phyloP scores from a whole-genome alignment of 495 filamentous ascomycete species.

The Trichoderma orchidacearum region DNA sequence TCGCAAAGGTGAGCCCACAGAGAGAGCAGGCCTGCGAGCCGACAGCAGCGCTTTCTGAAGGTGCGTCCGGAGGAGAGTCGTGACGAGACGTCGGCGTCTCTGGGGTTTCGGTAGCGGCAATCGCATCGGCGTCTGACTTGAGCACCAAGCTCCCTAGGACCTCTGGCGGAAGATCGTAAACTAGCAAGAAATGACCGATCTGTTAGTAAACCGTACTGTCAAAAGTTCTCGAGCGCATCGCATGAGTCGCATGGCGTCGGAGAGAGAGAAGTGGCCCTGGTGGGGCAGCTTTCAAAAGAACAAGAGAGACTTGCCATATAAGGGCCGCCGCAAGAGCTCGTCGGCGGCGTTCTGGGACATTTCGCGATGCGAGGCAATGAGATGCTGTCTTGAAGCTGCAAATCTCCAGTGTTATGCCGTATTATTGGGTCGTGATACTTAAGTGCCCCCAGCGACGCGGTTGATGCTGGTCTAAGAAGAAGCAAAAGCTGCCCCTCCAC shows the following conservation, averaged over 20 bases:
- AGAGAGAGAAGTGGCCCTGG: too few species aligned
- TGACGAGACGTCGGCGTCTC: constrained; percentile 21
- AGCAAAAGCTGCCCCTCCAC: too few species aligned
- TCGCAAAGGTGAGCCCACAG: constrained; percentile 55
- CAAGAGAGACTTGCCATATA: constrained; percentile 18
- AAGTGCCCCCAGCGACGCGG: too few species aligned
- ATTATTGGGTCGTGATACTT: too few species aligned
- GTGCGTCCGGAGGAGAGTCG: not conserved
- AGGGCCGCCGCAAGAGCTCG: constrained; percentile 24
- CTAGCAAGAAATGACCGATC: constrained; percentile 19
- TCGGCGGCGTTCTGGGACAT: constrained; percentile 21
- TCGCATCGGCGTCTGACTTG: constrained; percentile 24
- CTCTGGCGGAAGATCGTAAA: constrained; percentile 76
- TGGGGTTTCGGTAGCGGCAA: constrained; percentile 5
- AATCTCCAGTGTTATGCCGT: too few species aligned
- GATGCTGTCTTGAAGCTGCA: too few species aligned
- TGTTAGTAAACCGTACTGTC: too few species aligned
- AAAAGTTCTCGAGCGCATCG: too few species aligned
- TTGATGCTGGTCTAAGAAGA: too few species aligned
- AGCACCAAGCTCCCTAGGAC: constrained; percentile 55
- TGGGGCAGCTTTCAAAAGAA: too few species aligned
- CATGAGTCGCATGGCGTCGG: too few species aligned
- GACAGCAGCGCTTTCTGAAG: constrained; percentile 25
- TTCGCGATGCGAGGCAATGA: not conserved
- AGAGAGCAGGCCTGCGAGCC: constrained; percentile 70